Base-by-base conservation (phyloP, 2,329 filamentous ascomycete species). In the Zymoseptoria ardabiliae region DNA sequence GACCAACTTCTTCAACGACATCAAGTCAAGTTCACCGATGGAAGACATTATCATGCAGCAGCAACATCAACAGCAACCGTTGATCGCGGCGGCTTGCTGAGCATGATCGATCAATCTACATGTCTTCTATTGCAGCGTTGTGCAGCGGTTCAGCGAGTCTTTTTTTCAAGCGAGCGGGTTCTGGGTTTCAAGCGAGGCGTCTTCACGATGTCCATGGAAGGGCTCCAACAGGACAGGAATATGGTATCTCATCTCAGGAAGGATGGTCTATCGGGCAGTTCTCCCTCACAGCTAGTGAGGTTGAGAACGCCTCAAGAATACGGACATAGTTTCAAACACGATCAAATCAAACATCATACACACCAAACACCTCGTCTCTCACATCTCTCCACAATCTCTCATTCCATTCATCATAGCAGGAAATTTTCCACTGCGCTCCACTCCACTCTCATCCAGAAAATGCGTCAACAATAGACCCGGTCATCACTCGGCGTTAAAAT, bases 1-100 rank as follows among this genome's bases (percentile, higher is more conserved):
- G 48, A 77, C 77, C 61, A 69, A 70, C 59, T 77, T 75, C 70
- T 79, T 77, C 75, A 53, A 23, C 20, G 69, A 74, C 64, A 57
- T 67, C 57, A 71, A 72, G 62, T 60, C 61, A 54, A 49, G 59
- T 58, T 58, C 58, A 28, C 58, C 59, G 35, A 65, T 69, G 55
- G 59, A 66, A 65, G 63, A 69, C 65, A 63, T 66, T 68, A 65
- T 75, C 71, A 65, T 69, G 69, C 58, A 69, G 71, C 65, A 74
- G 71, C 65, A 73, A 71, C 35, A 45, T 45, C 61, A 65, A 72
- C 63, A 70, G 58, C 73, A 61, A 67, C 73, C 68, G 68, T 71
- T 67, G 71, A 74, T 68, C 73, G 75, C 65, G 69, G 77, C 69
- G 69, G 76, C 68, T 74, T 78, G 68, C 67, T 64, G 35, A 45